A percentile compares a stretch with the other conserved stretches of the same genome.
These are phyloP conservation scores for Scheffersomyces cryptocercus DNA, from an alignment of 1,139 yeast genomes.

Conservation along the genomic window DNA sequence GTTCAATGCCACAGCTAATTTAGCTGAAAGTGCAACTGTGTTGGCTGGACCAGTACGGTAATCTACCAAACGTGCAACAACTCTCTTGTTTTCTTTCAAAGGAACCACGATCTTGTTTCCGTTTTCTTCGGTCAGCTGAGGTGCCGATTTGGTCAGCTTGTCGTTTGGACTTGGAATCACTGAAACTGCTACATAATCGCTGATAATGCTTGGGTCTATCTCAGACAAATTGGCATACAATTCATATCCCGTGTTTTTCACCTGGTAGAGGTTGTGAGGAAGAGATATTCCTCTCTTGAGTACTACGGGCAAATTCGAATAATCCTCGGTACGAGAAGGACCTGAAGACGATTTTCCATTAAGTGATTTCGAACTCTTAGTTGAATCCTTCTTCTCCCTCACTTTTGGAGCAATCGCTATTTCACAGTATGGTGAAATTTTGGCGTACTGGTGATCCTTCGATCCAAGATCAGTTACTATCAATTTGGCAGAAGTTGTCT, in stretches of 20 bases:
- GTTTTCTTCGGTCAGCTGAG: constrained; percentile 12
- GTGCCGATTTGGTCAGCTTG: constrained; percentile 18
- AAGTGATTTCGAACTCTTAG: constrained; percentile 8
- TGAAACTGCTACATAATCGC: constrained; percentile 59
- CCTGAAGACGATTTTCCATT: constrained; percentile 24
- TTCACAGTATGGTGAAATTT: constrained; percentile 72
- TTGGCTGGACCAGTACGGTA: constrained; percentile 37
- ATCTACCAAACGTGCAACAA: constrained; percentile 57
- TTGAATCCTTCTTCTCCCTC: constrained; percentile 35
- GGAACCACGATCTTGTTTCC: constrained; percentile 9
- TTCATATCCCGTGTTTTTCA: constrained; percentile 23
- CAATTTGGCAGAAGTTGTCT: constrained; percentile 63
- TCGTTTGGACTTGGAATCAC: constrained; percentile 55
- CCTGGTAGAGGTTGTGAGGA: constrained; percentile 45
- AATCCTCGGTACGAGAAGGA: constrained; percentile 31
- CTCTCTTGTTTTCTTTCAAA: constrained; percentile 40
- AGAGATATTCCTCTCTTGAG: constrained; percentile 57
- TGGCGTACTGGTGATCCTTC: constrained; percentile 47
- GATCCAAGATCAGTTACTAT: constrained; percentile 66
- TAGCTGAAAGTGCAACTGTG: constrained; percentile 56
- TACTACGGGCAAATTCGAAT: constrained; percentile 35
- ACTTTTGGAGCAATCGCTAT: constrained; percentile 82
- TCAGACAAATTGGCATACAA: constrained; percentile 46
- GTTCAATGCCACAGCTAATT: constrained; percentile 61
- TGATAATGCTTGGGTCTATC: constrained; percentile 28